Conservation (phyloP, 1,284 basidiomycete species). For the Cutaneotrichosporon mucoides region DNA sequence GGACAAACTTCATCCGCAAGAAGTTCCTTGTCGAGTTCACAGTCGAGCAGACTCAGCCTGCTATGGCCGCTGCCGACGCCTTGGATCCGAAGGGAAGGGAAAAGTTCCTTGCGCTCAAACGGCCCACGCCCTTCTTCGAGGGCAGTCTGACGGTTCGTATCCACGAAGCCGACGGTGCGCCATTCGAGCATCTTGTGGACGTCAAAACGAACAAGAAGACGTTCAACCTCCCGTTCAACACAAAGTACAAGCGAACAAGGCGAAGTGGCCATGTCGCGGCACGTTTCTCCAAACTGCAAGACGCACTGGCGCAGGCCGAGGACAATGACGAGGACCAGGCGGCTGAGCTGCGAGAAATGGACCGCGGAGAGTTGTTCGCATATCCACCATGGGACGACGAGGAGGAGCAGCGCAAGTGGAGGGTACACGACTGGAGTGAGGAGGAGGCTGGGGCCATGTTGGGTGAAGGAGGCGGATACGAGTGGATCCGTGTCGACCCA, state of each 20-base stretch:
- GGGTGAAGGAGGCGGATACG: slow-evolving; percentile 69
- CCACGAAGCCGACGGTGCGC: slow-evolving; percentile 97
- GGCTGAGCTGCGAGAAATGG: slow-evolving; percentile 72
- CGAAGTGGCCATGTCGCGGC: slow-evolving; percentile 69
- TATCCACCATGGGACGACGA: slow-evolving; percentile 85
- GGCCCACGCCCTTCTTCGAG: slow-evolving; percentile 84
- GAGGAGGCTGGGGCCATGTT: slow-evolving; percentile 91
- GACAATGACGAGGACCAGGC: slow-evolving; percentile 87
- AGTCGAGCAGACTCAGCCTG: slow-evolving; percentile 83
- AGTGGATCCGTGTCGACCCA: slow-evolving; percentile 99
- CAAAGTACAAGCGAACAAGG: slow-evolving; percentile 97
- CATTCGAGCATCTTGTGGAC: slow-evolving; percentile 96
- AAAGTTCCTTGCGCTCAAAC: slow-evolving; percentile 58
- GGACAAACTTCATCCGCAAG: slow-evolving; percentile 92
- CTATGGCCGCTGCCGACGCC: slow-evolving; percentile 45
- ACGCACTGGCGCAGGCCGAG: slow-evolving; percentile 85
- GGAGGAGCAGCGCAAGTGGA: slow-evolving; percentile 90
- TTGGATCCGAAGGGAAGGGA: slow-evolving; percentile 20
- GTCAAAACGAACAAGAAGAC: slow-evolving; percentile 81
- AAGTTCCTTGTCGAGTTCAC: slow-evolving; percentile 96
- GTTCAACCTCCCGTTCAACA: slow-evolving; percentile 97
- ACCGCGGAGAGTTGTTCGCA: slow-evolving; percentile 75
- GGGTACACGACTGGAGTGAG: slow-evolving; percentile 96
- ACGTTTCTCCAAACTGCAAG: slow-evolving; percentile 71
- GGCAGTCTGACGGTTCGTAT: slow-evolving; percentile 96